Conservation (phyloP, 2,329 filamentous ascomycete species). For the Tolypocladium sp. region DNA sequence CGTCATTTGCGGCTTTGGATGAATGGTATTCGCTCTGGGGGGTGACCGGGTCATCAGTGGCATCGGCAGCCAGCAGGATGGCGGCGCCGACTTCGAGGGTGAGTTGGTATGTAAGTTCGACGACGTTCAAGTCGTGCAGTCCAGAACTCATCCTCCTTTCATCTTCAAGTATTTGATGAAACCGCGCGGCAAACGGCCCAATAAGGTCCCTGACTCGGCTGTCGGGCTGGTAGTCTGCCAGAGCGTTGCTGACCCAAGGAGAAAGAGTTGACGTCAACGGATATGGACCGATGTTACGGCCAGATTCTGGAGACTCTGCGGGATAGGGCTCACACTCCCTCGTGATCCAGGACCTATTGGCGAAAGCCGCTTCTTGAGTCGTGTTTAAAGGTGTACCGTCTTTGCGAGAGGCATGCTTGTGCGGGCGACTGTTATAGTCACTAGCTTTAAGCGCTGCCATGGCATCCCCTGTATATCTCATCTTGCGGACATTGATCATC, state of each 20-base stretch:
- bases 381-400: neutral
- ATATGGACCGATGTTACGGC: neutral
- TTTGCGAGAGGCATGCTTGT: neutral
- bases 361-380: neutral
- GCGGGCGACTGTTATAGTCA: neutral
- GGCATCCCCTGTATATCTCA: neutral
- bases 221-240: neutral
- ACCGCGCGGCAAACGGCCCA: neutral
- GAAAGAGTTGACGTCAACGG: constrained; percentile 2
- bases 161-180: neutral
- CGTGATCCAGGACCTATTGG: neutral
- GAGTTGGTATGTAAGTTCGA: constrained; percentile 2
- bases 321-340: neutral
- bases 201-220: neutral
- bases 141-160: constrained; percentile 1
- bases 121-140: constrained; percentile 1
- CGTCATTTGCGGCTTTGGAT: neutral
- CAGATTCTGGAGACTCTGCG: neutral
- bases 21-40: neutral
- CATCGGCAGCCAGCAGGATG: constrained; percentile 1
- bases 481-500: constrained; percentile 1
- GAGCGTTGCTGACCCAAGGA: neutral
- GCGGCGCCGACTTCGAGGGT: constrained; percentile 1
- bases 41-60: neutral
- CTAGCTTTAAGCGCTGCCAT: neutral